Conservation (phyloP, 78 protist genomes). For the Pigoraptor vietnamica region DNA sequence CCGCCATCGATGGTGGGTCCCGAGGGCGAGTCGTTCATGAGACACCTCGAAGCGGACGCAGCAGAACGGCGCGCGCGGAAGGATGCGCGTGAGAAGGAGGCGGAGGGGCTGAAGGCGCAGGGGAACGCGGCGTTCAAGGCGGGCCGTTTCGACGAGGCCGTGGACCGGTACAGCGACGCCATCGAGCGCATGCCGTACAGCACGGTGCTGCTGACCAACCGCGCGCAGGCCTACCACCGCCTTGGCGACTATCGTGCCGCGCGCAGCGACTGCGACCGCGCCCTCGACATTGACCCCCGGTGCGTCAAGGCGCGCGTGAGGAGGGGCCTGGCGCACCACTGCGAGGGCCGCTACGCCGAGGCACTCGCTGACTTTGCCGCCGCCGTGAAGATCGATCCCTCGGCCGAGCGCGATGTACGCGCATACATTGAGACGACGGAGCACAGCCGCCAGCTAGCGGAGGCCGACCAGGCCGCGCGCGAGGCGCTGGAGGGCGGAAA, state of each 20-base stretch:
- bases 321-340: neutral
- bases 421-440: neutral
- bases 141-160: neutral
- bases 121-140: neutral
- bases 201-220: neutral
- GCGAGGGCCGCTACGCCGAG: neutral
- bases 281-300: neutral
- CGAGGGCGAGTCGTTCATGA: neutral
- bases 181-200: neutral
- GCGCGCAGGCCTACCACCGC: neutral
- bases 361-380: neutral
- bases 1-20: too few relatives aligned
- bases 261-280: neutral
- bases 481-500: neutral
- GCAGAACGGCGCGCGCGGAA: neutral
- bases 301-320: neutral
- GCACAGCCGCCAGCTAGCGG: neutral
- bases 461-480: neutral
- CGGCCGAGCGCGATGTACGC: neutral
- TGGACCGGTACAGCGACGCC: conserved; percentile 14
- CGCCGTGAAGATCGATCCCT: neutral
- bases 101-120: neutral
- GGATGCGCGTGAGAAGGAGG: neutral
- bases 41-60: neutral
- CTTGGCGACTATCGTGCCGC: neutral